These are phyloP conservation scores for Acacia acuminata DNA, from an alignment of 306 rosid species.

Conservation along the genomic window DNA sequence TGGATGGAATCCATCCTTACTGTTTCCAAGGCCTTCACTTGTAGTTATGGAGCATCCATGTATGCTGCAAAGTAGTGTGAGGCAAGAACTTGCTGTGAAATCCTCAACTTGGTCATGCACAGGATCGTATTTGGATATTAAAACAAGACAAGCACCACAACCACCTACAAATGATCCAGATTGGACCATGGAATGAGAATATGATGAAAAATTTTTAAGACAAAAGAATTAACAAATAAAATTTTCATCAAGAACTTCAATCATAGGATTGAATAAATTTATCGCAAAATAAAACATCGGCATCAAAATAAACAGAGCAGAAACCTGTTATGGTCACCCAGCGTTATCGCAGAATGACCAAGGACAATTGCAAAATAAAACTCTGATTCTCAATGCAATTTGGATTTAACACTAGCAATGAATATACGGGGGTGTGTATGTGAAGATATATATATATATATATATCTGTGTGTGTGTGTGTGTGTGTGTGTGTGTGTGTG, in stretches of 20 bases:
- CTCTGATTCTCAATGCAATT: no score
- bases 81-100: slow-evolving; percentile 75
- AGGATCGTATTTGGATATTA: slow-evolving; percentile 74
- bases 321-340: no score
- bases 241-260: not conserved
- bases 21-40: slow-evolving; percentile 85
- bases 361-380: no score
- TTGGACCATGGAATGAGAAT: slow-evolving; percentile 6
- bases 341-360: no score
- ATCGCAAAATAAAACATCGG: not conserved
- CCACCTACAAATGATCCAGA: slow-evolving; percentile 61
- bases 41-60: slow-evolving; percentile 76
- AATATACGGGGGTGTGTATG: no score
- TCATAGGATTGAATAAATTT: no score
- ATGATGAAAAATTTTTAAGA: not conserved
- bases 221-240: not conserved
- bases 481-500: no score
- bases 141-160: slow-evolving; percentile 89
- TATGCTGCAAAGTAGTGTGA: slow-evolving; percentile 73
- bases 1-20: slow-evolving; percentile 75
- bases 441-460: no score
- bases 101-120: slow-evolving; percentile 58
- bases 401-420: no score
- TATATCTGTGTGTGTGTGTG: no score
- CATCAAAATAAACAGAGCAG: not conserved